Evolutionary conservation across 2,329 filamentous ascomycete genomes (phyloP).

Genomic region (Didymella segeticola): DNA sequence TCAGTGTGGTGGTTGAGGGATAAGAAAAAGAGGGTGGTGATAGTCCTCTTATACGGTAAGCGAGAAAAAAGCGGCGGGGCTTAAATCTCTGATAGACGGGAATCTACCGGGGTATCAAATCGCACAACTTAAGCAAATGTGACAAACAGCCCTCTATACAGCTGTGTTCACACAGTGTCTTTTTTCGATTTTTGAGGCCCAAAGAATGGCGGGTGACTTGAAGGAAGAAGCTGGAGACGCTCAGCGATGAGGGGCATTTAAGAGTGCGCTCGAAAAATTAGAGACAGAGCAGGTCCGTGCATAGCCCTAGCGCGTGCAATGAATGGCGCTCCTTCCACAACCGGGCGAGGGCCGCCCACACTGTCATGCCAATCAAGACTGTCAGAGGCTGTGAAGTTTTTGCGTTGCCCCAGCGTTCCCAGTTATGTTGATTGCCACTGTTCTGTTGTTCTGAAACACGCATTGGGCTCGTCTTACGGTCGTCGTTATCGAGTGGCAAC

Average conservation of each 20-base stretch:
- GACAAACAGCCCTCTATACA: conserved; percentile 14
- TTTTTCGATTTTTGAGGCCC: conserved; percentile 16
- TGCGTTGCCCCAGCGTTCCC: conserved; percentile 2
- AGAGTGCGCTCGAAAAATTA: conserved; percentile 2
- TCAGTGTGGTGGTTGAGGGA: conserved; percentile 17
- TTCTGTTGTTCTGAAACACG: not conserved
- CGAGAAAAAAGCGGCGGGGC: conserved; percentile 16
- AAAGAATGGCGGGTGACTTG: conserved; percentile 3
- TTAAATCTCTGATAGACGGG: conserved; percentile 16
- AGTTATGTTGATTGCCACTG: conserved; percentile 13
- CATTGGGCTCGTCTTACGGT: not conserved
- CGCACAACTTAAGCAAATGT: conserved; percentile 18
- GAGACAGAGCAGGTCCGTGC: not conserved
- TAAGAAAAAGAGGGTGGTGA: conserved; percentile 9
- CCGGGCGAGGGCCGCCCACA: conserved; percentile 18
- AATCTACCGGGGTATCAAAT: conserved; percentile 20
- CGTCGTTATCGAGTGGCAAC: conserved; percentile 18
- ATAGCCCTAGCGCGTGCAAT: conserved; percentile 16
- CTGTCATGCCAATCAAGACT: conserved; percentile 3
- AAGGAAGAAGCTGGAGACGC: not conserved
- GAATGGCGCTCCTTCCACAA: conserved; percentile 19
- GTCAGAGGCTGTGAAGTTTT: conserved; percentile 5
- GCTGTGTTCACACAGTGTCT: conserved; percentile 12
- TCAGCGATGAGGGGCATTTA: conserved; percentile 1
- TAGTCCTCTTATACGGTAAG: conserved; percentile 16